Evolutionary conservation across 805 yeast genomes (phyloP).

Genomic region (Suhomyces emberorum): DNA sequence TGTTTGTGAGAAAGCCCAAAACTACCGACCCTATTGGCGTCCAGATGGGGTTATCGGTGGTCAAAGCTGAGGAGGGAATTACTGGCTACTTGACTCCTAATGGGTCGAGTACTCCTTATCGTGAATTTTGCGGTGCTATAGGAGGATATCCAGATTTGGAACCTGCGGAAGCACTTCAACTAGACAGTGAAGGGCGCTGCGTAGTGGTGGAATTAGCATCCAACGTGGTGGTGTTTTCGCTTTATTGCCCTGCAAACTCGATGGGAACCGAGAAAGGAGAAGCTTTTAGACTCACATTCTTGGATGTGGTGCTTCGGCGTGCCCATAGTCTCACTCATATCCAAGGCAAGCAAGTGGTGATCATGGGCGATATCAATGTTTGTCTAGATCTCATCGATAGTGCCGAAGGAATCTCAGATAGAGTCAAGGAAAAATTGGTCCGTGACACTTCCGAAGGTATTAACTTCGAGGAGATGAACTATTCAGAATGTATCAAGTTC

Average conservation of each 20-base stretch:
- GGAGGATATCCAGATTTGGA: conserved; percentile 67
- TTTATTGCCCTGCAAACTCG: conserved; percentile 93
- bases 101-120: conserved; percentile 4
- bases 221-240: conserved; percentile 57
- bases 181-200: conserved; percentile 87
- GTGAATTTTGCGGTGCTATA: conserved; percentile 31
- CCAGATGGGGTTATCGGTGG: conserved; percentile 45
- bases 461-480: conserved; percentile 24
- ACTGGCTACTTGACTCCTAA: conserved; percentile 50
- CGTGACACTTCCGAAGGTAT: conserved; percentile 16
- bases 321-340: conserved; percentile 47
- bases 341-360: conserved; percentile 63
- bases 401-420: conserved; percentile 61
- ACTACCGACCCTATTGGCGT: conserved; percentile 38
- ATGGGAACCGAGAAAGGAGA: conserved; percentile 66
- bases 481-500: conserved; percentile 33
- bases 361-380: conserved; percentile 89
- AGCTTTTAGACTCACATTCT: conserved; percentile 52
- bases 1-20: conserved; percentile 60
- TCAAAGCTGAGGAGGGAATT: conserved; percentile 86
- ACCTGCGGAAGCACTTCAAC: conserved; percentile 32
- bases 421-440: conserved; percentile 22
- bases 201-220: conserved; percentile 68
- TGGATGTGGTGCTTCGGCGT: conserved; percentile 58
- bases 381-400: conserved; percentile 77